These are phyloP conservation scores for Handroanthus guayacan DNA, from an alignment of 257 asterid species.

Conservation along the genomic window DNA sequence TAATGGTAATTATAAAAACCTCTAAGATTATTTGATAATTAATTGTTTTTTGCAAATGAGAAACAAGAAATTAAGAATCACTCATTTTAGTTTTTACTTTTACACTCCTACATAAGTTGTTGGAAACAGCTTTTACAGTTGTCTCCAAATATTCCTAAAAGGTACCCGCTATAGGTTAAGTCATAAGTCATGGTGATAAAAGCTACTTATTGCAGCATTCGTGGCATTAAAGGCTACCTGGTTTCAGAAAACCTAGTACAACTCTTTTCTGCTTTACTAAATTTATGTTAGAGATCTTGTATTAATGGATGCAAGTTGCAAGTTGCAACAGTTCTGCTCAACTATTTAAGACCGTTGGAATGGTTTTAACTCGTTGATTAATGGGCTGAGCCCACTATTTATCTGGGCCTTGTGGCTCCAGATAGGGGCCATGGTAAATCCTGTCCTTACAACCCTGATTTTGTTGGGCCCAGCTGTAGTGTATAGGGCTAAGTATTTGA, in stretches of 20 bases:
- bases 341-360: too few species aligned
- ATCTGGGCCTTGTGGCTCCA: not conserved
- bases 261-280: not conserved
- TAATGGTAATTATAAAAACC: too few species aligned
- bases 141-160: not conserved
- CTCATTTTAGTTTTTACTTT: too few species aligned
- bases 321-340: too few species aligned
- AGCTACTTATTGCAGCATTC: not conserved
- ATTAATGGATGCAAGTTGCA: too few species aligned
- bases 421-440: not conserved
- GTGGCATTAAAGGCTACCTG: not conserved
- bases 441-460: too few species aligned
- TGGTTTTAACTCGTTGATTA: not conserved
- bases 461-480: too few species aligned
- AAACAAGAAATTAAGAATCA: too few species aligned
- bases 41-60: too few species aligned
- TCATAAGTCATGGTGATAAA: not conserved
- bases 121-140: slow-evolving; percentile 4
- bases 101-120: not conserved
- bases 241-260: slow-evolving; percentile 6
- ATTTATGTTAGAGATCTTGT: not conserved
- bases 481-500: too few species aligned
- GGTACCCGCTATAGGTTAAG: not conserved
- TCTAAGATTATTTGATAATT: too few species aligned
- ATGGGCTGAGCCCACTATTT: not conserved